Evolutionary conservation across 768 basidiomycete species (phyloP).

Genomic region (Mycena maculata): DNA sequence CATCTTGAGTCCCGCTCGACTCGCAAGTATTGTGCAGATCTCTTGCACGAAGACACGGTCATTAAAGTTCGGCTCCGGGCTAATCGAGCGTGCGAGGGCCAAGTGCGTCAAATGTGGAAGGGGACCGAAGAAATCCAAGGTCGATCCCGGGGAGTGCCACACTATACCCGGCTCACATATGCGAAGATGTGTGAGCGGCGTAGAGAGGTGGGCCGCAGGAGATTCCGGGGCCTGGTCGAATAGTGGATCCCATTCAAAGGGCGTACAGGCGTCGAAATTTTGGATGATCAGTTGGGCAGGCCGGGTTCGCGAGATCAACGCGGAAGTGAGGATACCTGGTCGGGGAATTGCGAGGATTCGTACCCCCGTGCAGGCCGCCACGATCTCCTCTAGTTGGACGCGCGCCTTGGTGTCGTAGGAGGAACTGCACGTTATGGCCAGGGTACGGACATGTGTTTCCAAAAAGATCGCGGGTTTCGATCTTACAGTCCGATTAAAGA

Average conservation of each 20-base stretch:
- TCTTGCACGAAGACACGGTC: conserved; percentile 48
- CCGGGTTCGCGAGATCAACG: conserved; percentile 19
- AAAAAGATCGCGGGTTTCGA: conserved; percentile 17
- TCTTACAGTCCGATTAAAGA: conserved; percentile 31
- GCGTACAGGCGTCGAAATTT: conserved; percentile 26
- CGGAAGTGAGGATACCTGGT: conserved; percentile 19
- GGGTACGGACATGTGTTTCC: conserved; percentile 6
- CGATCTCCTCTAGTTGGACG: conserved; percentile 12
- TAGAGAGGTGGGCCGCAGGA: conserved; percentile 17
- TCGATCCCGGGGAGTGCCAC: conserved; percentile 33
- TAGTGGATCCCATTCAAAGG: conserved; percentile 25
- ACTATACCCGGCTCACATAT: conserved; percentile 33
- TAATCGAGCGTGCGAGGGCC: conserved; percentile 35
- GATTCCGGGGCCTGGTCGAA: background rate
- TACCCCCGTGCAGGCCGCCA: conserved; percentile 20
- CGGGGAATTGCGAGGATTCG: conserved; percentile 25
- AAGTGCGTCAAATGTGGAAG: conserved; percentile 36
- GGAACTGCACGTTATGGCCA: conserved; percentile 16
- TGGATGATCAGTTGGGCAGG: conserved; percentile 26
- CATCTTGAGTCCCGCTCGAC: conserved; percentile 44
- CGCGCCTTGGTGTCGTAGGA: conserved; percentile 26
- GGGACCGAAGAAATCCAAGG: conserved; percentile 27
- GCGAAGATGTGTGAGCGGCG: conserved; percentile 29
- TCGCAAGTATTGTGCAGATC: conserved; percentile 43
- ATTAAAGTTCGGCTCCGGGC: conserved; percentile 37